Base-by-base conservation (phyloP, 2,329 filamentous ascomycete genomes). In the Colletotrichum neosansevieriae region DNA sequence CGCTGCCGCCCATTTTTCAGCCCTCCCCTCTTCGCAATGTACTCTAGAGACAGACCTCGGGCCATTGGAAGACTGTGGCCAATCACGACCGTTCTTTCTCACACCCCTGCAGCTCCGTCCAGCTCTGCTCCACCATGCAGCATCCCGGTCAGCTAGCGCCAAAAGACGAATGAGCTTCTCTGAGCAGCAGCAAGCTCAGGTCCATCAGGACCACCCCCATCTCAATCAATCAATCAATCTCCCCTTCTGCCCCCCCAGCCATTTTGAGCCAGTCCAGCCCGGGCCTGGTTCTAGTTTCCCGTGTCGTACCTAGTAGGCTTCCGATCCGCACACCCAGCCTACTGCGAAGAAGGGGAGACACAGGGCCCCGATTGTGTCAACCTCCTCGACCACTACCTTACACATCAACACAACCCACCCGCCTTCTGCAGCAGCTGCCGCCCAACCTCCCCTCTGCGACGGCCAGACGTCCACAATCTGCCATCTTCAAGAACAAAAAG, bases 391-490 rank as follows among this genome's bases (percentile, higher is more conserved):
- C 54, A 60, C 50, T 36, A 24, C 34, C 17, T 32, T n/a, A 53
- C 49, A 63, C 56, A 66, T 69, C 61, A 69, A 69, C 56, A 69
- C 49, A 69, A 69, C 56, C 66, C 61, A 60, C 62, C 53, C 49
- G 40, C 32, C 49, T 56, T 49, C 59, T 12, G 45, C 54, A 29
- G 49, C 58, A 47, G 36, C 61, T 60, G 61, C 56, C 66, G 66
- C 61, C 61, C 66, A 69, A 69, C 66, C 66, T 69, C 66, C 61
- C 50, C 50, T 69, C 56, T n/a, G 56, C 50, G 62, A 66, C 49
- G 40, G 61, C 62, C 56, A 56, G 47, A 56, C 66, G 49, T 38
- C 36, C 56, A 56, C 21, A 36, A 56, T 38, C 15, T 57, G 42
- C 36, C 54, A 60, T 66, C 47, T 56, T 44, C 45, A 66, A 50